Conservation (phyloP, 2,329 filamentous ascomycete species). For the Xylaria sp. region DNA sequence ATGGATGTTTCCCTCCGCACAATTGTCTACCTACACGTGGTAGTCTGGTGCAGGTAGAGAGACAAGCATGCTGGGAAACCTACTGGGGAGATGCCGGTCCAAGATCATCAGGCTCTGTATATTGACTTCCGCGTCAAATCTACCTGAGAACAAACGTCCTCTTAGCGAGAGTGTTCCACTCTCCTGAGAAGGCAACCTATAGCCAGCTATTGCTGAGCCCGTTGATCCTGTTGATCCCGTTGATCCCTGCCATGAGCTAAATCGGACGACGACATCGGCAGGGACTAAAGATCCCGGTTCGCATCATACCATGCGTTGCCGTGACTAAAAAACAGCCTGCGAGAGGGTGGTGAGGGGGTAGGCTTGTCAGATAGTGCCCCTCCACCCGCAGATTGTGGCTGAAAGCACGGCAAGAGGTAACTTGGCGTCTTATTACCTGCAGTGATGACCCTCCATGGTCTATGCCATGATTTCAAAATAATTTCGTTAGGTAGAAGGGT, state of each 20-base stretch:
- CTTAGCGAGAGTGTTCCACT: slow-evolving; percentile 34
- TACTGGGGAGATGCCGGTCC: slow-evolving; percentile 8
- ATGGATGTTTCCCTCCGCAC: slow-evolving; percentile 20
- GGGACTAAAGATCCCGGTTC: slow-evolving; percentile 29
- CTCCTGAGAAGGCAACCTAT: slow-evolving; percentile 21
- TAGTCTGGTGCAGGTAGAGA: not conserved
- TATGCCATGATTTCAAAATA: slow-evolving; percentile 30
- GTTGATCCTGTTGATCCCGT: slow-evolving; percentile 34
- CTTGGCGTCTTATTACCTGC: slow-evolving; percentile 35
- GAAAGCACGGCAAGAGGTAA: slow-evolving; percentile 32
- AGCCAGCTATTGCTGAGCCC: slow-evolving; percentile 17
- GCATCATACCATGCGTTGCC: slow-evolving; percentile 31
- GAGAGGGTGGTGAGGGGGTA: slow-evolving; percentile 15
- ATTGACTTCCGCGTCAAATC: slow-evolving; percentile 15
- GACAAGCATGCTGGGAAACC: slow-evolving; percentile 21
- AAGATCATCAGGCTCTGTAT: slow-evolving; percentile 26
- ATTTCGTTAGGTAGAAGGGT: slow-evolving; percentile 23
- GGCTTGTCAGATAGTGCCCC: slow-evolving; percentile 27
- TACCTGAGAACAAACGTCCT: slow-evolving; percentile 31
- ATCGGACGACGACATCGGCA: slow-evolving; percentile 34
- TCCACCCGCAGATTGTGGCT: slow-evolving; percentile 38
- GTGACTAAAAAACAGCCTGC: slow-evolving; percentile 14
- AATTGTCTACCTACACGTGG: slow-evolving; percentile 4
- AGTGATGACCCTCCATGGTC: slow-evolving; percentile 31
- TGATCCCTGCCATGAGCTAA: slow-evolving; percentile 33